These are phyloP conservation scores for Botrytis medusae DNA, from an alignment of 2,329 filamentous ascomycete genomes.

Conservation along the genomic window DNA sequence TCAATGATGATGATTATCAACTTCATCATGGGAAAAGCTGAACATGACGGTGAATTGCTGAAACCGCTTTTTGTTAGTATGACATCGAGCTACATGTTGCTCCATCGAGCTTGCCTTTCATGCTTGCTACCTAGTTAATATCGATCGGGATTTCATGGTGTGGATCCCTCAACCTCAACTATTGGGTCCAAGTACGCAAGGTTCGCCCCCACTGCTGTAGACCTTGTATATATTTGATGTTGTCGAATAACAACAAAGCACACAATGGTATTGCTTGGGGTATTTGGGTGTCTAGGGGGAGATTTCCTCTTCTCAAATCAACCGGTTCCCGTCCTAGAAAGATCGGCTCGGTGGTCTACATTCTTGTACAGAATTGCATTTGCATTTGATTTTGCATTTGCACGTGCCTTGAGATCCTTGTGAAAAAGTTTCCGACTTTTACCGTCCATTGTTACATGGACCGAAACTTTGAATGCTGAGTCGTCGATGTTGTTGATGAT, in stretches of 20 bases:
- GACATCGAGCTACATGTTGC: conserved; percentile 10
- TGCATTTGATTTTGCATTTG: neutral
- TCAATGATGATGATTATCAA: neutral
- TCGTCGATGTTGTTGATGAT: neutral
- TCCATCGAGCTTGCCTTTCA: neutral
- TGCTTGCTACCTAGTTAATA: neutral
- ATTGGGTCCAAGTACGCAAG: neutral
- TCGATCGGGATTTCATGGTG: neutral
- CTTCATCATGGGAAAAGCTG: conserved; percentile 7
- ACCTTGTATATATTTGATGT: neutral
- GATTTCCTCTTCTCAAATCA: neutral
- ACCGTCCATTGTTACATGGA: neutral
- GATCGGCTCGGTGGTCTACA: conserved; percentile 3
- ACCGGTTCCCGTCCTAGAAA: neutral
- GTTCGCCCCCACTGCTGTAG: neutral
- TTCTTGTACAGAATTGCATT: neutral
- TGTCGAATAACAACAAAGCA: neutral
- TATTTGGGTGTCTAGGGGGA: neutral
- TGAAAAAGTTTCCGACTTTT: neutral
- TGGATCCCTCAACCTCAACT: neutral
- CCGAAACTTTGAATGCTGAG: neutral
- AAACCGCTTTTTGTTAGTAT: conserved; percentile 6
- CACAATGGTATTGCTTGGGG: neutral
- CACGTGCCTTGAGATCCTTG: neutral
- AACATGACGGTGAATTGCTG: neutral